Conservation (phyloP, 2,329 filamentous ascomycete species). For the Ophiostoma novo-ulmi region DNA sequence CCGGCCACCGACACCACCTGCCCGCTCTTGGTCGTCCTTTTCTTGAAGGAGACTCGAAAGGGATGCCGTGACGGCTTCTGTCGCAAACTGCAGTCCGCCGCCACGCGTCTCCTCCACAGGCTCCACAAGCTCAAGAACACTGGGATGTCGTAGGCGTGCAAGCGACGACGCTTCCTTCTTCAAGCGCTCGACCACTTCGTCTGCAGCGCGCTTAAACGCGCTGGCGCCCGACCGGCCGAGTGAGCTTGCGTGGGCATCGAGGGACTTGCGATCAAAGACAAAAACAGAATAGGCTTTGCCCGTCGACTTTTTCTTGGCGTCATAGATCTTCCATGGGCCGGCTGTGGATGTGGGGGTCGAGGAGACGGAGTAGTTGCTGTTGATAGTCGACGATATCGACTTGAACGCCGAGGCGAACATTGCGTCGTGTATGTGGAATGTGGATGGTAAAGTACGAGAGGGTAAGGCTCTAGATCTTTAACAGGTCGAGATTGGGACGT, state of each 20-base stretch:
- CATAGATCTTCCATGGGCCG: slow-evolving; percentile 95
- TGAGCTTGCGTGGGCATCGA: slow-evolving; percentile 63
- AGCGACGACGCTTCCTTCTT: slow-evolving; percentile 89
- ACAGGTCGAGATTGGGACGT: background rate
- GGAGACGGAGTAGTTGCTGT: slow-evolving; percentile 81
- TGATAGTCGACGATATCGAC: slow-evolving; percentile 83
- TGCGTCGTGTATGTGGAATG: slow-evolving; percentile 33
- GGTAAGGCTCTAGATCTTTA: background rate
- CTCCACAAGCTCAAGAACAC: slow-evolving; percentile 85
- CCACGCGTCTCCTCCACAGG: slow-evolving; percentile 90
- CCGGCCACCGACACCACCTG: slow-evolving; percentile 57
- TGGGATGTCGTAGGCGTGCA: slow-evolving; percentile 83
- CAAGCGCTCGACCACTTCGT: slow-evolving; percentile 85
- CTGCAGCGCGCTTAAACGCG: slow-evolving; percentile 71
- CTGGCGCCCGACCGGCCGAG: slow-evolving; percentile 59
- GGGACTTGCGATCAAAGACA: slow-evolving; percentile 82
- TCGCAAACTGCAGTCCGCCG: slow-evolving; percentile 92
- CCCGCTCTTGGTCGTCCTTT: slow-evolving; percentile 76
- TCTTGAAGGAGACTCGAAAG: slow-evolving; percentile 75
- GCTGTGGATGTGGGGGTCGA: slow-evolving; percentile 70
- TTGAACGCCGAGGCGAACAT: slow-evolving; percentile 96
- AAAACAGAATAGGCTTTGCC: slow-evolving; percentile 87
- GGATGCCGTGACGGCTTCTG: slow-evolving; percentile 86
- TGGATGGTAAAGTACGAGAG: background rate
- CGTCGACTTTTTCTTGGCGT: slow-evolving; percentile 93